Evolutionary conservation across 1,284 basidiomycete species (phyloP).

Genomic region (Coriolopsis trogii): DNA sequence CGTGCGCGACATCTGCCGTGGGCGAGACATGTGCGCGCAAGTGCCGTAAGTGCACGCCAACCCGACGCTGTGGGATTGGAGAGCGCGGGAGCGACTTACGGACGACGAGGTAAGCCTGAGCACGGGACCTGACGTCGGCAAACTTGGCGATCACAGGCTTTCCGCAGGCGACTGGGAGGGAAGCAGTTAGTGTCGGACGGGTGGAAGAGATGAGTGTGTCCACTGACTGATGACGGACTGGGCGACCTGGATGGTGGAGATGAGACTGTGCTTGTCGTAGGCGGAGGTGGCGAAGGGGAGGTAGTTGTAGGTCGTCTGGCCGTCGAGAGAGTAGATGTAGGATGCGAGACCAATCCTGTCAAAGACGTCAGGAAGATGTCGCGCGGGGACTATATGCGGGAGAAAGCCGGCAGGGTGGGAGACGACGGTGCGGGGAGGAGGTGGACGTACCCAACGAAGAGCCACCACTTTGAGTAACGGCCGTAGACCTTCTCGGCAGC

Average conservation of each 20-base stretch:
- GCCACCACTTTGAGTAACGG: slow-evolving; percentile 57
- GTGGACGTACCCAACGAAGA: slow-evolving; percentile 59
- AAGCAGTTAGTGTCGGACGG: slow-evolving; percentile 27
- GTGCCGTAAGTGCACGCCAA: not conserved
- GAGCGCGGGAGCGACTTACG: slow-evolving; percentile 44
- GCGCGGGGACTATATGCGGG: too few species aligned
- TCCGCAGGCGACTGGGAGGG: slow-evolving; percentile 54
- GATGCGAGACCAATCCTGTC: slow-evolving; percentile 65
- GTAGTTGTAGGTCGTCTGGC: slow-evolving; percentile 69
- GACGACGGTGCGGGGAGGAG: not conserved
- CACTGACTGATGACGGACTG: slow-evolving; percentile 58
- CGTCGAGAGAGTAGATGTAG: slow-evolving; percentile 79
- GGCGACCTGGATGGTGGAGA: slow-evolving; percentile 67
- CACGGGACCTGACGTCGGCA: slow-evolving; percentile 67
- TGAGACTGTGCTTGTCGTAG: slow-evolving; percentile 61
- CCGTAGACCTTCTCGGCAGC: slow-evolving; percentile 56
- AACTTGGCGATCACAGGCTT: slow-evolving; percentile 85
- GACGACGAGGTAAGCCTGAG: slow-evolving; percentile 62
- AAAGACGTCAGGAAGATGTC: not conserved
- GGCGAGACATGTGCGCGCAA: too few species aligned
- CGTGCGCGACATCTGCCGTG: too few species aligned
- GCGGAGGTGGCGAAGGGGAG: slow-evolving; percentile 65
- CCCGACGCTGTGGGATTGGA: not conserved
- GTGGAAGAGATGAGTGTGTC: slow-evolving; percentile 47
- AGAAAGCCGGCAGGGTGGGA: not conserved